phyloP scores from a whole-genome alignment of 2,329 filamentous ascomycete species.

The Pleoardoris graminearum region DNA sequence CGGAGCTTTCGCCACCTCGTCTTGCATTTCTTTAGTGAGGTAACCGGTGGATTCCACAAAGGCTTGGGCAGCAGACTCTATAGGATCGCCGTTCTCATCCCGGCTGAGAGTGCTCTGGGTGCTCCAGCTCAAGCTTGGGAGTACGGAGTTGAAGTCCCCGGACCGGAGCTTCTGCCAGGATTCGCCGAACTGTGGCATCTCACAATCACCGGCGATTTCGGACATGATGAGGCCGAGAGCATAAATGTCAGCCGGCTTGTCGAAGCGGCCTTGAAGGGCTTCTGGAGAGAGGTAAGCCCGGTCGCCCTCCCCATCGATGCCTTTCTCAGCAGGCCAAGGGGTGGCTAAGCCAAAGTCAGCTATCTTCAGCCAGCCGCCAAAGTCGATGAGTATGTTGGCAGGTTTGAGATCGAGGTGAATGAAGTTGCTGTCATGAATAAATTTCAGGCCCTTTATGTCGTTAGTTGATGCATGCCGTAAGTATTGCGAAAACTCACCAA shows the following conservation, averaged over 20 bases:
- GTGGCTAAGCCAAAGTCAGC: conserved; percentile 85
- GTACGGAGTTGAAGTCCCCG: conserved; percentile 78
- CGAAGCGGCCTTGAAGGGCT: conserved; percentile 81
- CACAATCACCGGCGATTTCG: conserved; percentile 91
- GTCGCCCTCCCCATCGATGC: conserved; percentile 89
- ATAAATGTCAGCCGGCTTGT: conserved; percentile 92
- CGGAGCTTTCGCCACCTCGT: conserved; percentile 70
- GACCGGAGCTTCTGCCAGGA: conserved; percentile 89
- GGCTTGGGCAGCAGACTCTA: conserved; percentile 30
- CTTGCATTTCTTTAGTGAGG: conserved; percentile 28
- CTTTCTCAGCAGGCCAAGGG: conserved; percentile 72
- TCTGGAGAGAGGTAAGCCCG: conserved; percentile 96
- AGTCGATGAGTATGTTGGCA: conserved; percentile 80
- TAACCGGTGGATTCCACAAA: conserved; percentile 36
- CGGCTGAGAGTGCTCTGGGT: conserved; percentile 69
- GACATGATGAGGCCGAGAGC: conserved; percentile 92
- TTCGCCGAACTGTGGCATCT: conserved; percentile 87
- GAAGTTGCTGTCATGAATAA: conserved; percentile 86
- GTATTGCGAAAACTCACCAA: conserved; percentile 61
- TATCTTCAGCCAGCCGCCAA: conserved; percentile 81
- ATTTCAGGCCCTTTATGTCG: conserved; percentile 72
- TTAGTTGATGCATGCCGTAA: conserved; percentile 24
- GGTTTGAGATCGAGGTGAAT: conserved; percentile 86
- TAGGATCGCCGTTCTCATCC: conserved; percentile 62
- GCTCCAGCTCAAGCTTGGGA: conserved; percentile 85